Percentiles rank a stretch among this genome's conserved stretches.
Conservation (phyloP, 345 rosid genomes). For the Anacardium occidentale region DNA sequence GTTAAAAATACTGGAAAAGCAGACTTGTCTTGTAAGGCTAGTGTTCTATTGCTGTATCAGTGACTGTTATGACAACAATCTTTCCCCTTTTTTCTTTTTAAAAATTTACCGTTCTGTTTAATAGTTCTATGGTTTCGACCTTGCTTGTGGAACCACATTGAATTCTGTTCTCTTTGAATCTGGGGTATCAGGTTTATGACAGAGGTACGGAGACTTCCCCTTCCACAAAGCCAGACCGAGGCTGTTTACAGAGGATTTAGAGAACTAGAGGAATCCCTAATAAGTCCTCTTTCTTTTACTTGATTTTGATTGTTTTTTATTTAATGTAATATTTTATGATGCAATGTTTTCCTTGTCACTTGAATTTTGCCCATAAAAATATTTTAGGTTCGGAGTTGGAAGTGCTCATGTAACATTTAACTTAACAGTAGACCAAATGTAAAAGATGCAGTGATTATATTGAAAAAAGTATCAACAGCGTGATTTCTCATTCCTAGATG, state of each 20-base stretch:
- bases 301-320: slow-evolving; percentile 37
- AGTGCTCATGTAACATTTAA: slow-evolving; percentile 5
- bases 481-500: neutral
- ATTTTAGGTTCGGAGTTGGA: neutral
- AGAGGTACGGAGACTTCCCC: slow-evolving; percentile 78
- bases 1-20: neutral
- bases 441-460: neutral
- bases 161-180: slow-evolving; percentile 4
- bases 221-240: slow-evolving; percentile 74
- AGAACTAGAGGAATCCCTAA: slow-evolving; percentile 87
- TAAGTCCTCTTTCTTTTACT: slow-evolving; percentile 54
- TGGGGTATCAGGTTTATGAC: slow-evolving; percentile 74
- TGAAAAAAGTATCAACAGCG: neutral
- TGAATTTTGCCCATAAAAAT: slow-evolving; percentile 14
- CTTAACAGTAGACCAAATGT: slow-evolving; percentile 1
- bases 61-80: neutral
- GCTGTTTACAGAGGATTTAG: slow-evolving; percentile 73
- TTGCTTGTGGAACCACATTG: neutral
- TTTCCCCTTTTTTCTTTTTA: neutral
- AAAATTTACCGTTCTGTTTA: neutral
- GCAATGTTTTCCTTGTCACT: neutral
- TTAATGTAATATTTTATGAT: slow-evolving; percentile 20
- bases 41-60: neutral
- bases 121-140: neutral
- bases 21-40: neutral